phyloP scores from a whole-genome alignment of 2,329 filamentous ascomycete genomes.

The Atkinsonella texensis region DNA sequence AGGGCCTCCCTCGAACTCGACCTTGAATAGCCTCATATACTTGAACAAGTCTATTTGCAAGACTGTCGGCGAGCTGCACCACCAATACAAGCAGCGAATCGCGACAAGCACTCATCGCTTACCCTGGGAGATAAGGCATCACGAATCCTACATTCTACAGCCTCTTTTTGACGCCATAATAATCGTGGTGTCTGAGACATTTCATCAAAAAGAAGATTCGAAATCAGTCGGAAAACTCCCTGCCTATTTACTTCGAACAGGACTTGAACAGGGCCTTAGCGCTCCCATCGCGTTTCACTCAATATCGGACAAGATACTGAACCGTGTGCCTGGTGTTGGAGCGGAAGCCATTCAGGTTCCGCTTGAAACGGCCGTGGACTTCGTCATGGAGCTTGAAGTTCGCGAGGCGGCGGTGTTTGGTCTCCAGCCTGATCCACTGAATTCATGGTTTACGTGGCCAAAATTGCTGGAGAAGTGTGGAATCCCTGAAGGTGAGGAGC shows the following conservation, averaged over 20 bases:
- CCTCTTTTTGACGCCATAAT: background rate
- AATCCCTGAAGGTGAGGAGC: background rate
- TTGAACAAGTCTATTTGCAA: conserved; percentile 3
- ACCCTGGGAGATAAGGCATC: background rate
- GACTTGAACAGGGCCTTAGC: conserved; percentile 6
- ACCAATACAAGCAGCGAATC: background rate
- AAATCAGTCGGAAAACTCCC: background rate
- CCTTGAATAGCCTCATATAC: background rate
- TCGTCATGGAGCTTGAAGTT: conserved; percentile 7
- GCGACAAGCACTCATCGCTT: background rate
- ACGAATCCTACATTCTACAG: background rate
- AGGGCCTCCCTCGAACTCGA: background rate
- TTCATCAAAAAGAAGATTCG: background rate
- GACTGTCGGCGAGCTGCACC: background rate
- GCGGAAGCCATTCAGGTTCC: background rate
- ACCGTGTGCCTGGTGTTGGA: background rate
- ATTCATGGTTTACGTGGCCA: background rate
- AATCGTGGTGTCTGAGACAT: background rate
- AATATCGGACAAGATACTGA: background rate
- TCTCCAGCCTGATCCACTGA: background rate
- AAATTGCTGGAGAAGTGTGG: background rate
- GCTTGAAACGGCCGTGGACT: conserved; percentile 7
- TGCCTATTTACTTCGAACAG: background rate
- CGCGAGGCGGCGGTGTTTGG: conserved; percentile 7
- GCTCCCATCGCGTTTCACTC: conserved; percentile 8